A percentile compares a stretch with the other conserved stretches of the same genome.
Evolutionary conservation across 73 alveolate species (phyloP).

Genomic region (Symbiodinium pilosum): DNA sequence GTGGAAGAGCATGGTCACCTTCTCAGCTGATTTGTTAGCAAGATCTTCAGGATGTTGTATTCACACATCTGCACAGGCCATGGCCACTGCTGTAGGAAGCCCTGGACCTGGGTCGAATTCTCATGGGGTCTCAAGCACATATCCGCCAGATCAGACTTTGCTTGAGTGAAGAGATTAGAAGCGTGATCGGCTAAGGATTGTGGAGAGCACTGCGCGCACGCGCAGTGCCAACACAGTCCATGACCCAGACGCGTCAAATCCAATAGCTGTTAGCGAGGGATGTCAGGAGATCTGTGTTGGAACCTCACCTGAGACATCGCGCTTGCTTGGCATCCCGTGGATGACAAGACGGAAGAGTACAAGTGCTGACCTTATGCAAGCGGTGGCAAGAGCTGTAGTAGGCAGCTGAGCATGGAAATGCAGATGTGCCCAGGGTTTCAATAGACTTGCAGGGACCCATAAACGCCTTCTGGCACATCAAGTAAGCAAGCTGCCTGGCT

Average conservation of each 20-base stretch:
- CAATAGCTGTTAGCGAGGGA: too few relatives aligned
- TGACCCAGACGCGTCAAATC: not conserved
- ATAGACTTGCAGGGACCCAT: too few relatives aligned
- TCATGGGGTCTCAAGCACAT: too few relatives aligned
- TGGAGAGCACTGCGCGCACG: slow-evolving; percentile 93
- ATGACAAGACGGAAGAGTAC: slow-evolving; percentile 70
- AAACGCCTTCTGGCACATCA: too few relatives aligned
- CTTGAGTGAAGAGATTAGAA: too few relatives aligned
- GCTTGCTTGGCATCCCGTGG: slow-evolving; percentile 76
- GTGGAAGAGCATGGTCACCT: slow-evolving; percentile 67
- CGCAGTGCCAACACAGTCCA: slow-evolving; percentile 45
- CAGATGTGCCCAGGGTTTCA: too few relatives aligned
- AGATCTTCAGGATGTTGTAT: too few relatives aligned
- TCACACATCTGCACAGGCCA: slow-evolving; percentile 4
- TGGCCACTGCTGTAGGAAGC: slow-evolving; percentile 82
- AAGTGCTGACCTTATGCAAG: slow-evolving; percentile 31
- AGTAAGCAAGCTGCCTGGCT: too few relatives aligned
- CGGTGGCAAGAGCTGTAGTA: too few relatives aligned
- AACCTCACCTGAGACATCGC: not conserved
- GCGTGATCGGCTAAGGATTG: slow-evolving; percentile 20
- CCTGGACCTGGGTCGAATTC: slow-evolving; percentile 76
- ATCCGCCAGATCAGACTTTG: too few relatives aligned
- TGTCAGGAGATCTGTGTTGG: too few relatives aligned
- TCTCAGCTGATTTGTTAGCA: not conserved
- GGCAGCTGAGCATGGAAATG: too few relatives aligned